Conservation (phyloP, 495 filamentous ascomycete species). For the Penicillium cosmopolitanum region DNA sequence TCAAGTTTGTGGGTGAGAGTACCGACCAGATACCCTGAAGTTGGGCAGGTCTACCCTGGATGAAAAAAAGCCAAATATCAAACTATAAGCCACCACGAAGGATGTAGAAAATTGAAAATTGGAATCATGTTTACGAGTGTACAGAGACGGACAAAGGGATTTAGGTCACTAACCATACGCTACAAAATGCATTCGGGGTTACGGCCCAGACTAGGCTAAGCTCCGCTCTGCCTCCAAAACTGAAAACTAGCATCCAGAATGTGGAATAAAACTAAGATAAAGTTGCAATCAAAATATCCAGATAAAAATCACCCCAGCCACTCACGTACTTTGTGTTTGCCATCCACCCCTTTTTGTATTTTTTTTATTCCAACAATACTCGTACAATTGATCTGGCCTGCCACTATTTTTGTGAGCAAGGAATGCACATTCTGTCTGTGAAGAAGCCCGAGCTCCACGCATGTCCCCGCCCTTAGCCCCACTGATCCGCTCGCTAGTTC, state of each 20-base stretch:
- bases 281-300: background rate
- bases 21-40: background rate
- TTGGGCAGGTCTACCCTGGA: background rate
- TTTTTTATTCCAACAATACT: background rate
- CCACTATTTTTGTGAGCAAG: background rate
- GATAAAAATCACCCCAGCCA: too few species aligned
- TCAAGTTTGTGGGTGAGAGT: background rate
- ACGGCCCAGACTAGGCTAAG: background rate
- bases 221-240: background rate
- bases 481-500: constrained; percentile 7
- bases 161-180: background rate
- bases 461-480: background rate
- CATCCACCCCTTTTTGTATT: background rate
- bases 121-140: background rate
- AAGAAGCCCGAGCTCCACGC: background rate
- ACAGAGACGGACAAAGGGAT: background rate
- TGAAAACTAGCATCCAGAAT: background rate
- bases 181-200: constrained; percentile 1
- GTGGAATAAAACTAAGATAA: background rate
- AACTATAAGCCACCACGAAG: background rate
- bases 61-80: background rate
- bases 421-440: constrained; percentile 4
- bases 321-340: background rate
- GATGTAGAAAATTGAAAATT: background rate
- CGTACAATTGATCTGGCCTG: background rate